Base-by-base conservation (phyloP, 805 yeast species). In the Ogataea thermomethanolica region DNA sequence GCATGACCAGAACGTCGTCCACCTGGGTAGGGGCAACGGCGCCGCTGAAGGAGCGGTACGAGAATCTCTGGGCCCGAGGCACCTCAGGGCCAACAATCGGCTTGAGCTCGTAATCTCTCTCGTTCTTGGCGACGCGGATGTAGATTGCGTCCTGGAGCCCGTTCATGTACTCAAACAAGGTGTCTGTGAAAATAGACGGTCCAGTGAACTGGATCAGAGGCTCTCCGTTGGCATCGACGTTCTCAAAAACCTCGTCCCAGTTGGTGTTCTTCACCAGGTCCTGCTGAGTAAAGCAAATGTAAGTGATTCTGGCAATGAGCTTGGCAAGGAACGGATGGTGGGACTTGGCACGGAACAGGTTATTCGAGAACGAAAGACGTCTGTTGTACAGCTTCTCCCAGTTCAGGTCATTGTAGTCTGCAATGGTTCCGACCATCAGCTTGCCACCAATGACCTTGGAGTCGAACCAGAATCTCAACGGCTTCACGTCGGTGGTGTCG, bases 401-500 rank as follows among this genome's bases (percentile, higher is more conserved):
- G 44, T 50, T 49, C 13, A 34, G 40, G 37, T 49, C 54, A 33
- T 54, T 54, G 41, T 49, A 54, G 33, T 54, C 58, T 9, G 43
- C 46, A 12, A 48, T 37, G 12, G 53, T 31, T 9, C 58, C 58
- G 7, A 53, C 50, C 23, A 51, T 22, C 21, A 53, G 29, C 29
- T 38, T 49, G 20, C 44, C 43, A 10, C 46, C 39, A 9, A 41
- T 41, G 8, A 52, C 26, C 22, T 40, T 33, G 11, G 52, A 43
- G 15, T 48, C 49, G 29, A 48, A 46, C 58, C 66, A 62, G 41
- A 34, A 51, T 45, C 46, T 54, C 14, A 62, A 38, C 1, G 81
- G 81, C 43, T 70, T 77, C 37, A 73, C 65, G 20, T 79, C 72
- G 43, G 62, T 65, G 0, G 83, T 78, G 54, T 79, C 84, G 25